Conservation (phyloP, 2,329 filamentous ascomycete genomes). For the Penicillium glabrum region DNA sequence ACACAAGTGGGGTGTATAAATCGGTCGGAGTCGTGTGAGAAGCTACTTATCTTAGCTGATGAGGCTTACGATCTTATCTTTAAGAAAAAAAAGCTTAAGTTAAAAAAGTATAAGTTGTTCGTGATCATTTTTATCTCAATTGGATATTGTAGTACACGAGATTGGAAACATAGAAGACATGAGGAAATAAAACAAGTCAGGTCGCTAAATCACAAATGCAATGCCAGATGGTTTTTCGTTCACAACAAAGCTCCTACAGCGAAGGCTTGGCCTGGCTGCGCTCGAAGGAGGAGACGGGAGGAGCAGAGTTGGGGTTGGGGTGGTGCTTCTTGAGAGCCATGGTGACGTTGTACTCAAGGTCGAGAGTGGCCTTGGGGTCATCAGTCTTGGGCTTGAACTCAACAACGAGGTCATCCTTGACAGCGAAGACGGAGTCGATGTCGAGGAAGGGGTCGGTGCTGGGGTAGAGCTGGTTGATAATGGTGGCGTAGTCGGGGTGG, state of each 20-base stretch:
- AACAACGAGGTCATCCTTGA: conserved; percentile 61
- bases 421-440: conserved; percentile 62
- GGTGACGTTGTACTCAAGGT: conserved; percentile 63
- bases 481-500: conserved; percentile 56
- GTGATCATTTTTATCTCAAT: background rate
- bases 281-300: conserved; percentile 40
- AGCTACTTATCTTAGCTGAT: background rate
- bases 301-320: conserved; percentile 40
- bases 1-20: background rate
- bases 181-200: background rate
- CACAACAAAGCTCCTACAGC: conserved; percentile 10
- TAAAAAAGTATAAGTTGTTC: background rate
- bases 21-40: background rate
- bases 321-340: conserved; percentile 50
- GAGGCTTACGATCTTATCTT: background rate
- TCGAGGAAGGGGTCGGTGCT: conserved; percentile 58
- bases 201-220: conserved; percentile 20
- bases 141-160: background rate
- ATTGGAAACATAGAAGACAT: background rate
- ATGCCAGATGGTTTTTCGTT: conserved; percentile 5
- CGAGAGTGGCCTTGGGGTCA: conserved; percentile 55
- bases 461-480: conserved; percentile 61
- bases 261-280: conserved; percentile 21
- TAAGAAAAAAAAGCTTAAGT: background rate
- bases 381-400: conserved; percentile 55